Conservation (phyloP, 495 filamentous ascomycete species). For the Amniculicola lignicola region DNA sequence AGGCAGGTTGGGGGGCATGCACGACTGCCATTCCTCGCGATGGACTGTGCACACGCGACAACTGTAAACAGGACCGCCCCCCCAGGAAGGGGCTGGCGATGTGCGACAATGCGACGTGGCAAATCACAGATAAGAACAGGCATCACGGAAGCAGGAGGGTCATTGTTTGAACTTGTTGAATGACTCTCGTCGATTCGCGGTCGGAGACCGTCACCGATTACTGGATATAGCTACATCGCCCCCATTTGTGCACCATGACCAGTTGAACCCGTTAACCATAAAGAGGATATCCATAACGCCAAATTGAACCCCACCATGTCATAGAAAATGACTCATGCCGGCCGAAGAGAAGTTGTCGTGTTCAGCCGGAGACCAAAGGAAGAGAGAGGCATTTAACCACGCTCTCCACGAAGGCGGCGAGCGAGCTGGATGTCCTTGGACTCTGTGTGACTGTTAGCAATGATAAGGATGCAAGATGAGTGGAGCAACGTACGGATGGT, state of each 20-base stretch:
- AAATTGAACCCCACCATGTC: slow-evolving; percentile 14
- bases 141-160: no score
- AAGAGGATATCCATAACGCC: slow-evolving; percentile 22
- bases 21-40: no score
- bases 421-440: slow-evolving; percentile 95
- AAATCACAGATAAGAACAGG: no score
- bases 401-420: slow-evolving; percentile 94
- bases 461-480: not conserved
- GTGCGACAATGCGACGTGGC: no score
- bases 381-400: slow-evolving; percentile 55
- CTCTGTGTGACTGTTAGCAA: slow-evolving; percentile 44
- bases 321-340: slow-evolving; percentile 1
- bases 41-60: no score
- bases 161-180: no score
- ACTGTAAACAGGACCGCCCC: no score
- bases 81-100: no score
- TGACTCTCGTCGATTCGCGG: slow-evolving; percentile 27
- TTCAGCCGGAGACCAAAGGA: slow-evolving; percentile 5
- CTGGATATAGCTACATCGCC: slow-evolving; percentile 32
- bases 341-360: slow-evolving; percentile 16
- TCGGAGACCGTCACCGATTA: slow-evolving; percentile 32
- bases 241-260: slow-evolving; percentile 19
- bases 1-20: no score
- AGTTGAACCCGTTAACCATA: slow-evolving; percentile 21
- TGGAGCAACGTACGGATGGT: slow-evolving; percentile 41